Conservation (phyloP, 2,329 filamentous ascomycete genomes). For the Alternaria dauci region DNA sequence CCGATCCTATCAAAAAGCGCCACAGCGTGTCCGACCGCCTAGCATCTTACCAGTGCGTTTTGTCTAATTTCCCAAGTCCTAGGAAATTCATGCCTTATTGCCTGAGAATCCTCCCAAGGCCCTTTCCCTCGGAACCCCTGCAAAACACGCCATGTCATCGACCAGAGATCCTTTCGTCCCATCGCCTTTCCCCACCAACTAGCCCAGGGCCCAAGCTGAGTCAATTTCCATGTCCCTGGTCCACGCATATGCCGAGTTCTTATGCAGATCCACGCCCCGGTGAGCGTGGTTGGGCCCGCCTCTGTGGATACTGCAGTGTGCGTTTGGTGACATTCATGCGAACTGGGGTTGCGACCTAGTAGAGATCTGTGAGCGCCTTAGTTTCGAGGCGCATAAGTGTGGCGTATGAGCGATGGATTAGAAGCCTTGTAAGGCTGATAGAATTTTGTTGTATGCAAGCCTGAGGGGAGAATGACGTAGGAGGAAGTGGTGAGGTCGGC, state of each 20-base stretch:
- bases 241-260: slow-evolving; percentile 1
- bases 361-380: slow-evolving; percentile 13
- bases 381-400: slow-evolving; percentile 15
- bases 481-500: slow-evolving; percentile 4
- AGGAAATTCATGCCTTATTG: slow-evolving; percentile 4
- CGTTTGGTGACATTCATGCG: slow-evolving; percentile 13
- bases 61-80: slow-evolving; percentile 3
- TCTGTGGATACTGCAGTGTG: slow-evolving; percentile 5
- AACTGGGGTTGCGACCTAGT: slow-evolving; percentile 10
- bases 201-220: neutral
- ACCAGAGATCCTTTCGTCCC: slow-evolving; percentile 2
- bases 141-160: slow-evolving; percentile 5
- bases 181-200: neutral
- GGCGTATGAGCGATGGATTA: slow-evolving; percentile 4
- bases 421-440: slow-evolving; percentile 21
- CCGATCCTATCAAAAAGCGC: neutral
- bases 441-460: slow-evolving; percentile 9
- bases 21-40: neutral
- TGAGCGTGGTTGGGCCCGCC: neutral
- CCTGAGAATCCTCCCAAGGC: neutral
- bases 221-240: slow-evolving; percentile 4
- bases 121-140: neutral
- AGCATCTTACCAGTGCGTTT: neutral
- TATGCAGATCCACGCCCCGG: slow-evolving; percentile 5
- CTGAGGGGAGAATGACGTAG: slow-evolving; percentile 7